A percentile compares a stretch with the other conserved stretches of the same genome.
phyloP scores from a whole-genome alignment of 345 rosid genomes.

The Rubroshorea leprosula region DNA sequence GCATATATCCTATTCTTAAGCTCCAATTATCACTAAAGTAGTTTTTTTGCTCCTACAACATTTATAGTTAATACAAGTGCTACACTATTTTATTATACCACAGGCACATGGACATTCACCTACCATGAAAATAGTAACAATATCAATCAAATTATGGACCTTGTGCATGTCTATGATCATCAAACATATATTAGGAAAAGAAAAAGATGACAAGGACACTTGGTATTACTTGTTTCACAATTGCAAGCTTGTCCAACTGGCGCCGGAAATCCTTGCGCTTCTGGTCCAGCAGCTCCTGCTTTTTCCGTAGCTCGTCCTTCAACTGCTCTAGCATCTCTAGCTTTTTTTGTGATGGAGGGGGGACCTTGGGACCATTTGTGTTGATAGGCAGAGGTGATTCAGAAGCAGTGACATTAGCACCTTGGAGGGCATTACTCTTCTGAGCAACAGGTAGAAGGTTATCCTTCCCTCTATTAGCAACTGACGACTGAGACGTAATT shows the following conservation, averaged over 20 bases:
- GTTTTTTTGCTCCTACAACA: too few relatives aligned
- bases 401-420: conserved; percentile 35
- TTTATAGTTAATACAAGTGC: too few relatives aligned
- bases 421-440: conserved; percentile 28
- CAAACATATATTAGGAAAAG: not conserved
- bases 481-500: conserved; percentile 29
- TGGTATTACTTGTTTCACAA: conserved; percentile 58
- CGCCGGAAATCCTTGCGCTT: conserved; percentile 74
- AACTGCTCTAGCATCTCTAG: conserved; percentile 63
- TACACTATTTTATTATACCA: too few relatives aligned
- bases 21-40: too few relatives aligned
- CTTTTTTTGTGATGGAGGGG: conserved; percentile 63
- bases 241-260: conserved; percentile 56
- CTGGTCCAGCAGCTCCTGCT: conserved; percentile 87
- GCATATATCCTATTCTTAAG: too few relatives aligned
- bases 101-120: too few relatives aligned
- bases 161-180: too few relatives aligned
- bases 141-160: too few relatives aligned
- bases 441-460: conserved; percentile 31
- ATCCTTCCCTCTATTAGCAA: conserved; percentile 46
- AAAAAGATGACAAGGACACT: conserved; percentile 14
- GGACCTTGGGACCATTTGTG: conserved; percentile 47
- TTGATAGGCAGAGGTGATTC: conserved; percentile 44
- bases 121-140: too few relatives aligned
- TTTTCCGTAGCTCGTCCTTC: conserved; percentile 83